These are phyloP conservation scores for Marvania coccoides DNA, from an alignment of 139 green algal species.

Conservation along the genomic window DNA sequence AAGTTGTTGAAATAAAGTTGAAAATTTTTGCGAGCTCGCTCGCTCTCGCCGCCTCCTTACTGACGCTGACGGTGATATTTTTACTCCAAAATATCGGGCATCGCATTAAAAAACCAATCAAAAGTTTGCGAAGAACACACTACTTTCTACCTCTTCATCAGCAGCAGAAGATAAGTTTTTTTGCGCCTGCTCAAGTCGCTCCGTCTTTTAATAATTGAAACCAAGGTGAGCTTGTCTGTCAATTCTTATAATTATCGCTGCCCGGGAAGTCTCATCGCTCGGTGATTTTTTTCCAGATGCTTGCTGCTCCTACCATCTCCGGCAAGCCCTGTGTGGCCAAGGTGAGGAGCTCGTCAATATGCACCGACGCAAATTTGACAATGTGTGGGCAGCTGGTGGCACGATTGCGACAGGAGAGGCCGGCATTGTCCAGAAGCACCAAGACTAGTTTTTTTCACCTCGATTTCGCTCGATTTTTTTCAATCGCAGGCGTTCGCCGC, in stretches of 20 bases:
- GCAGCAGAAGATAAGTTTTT: background rate
- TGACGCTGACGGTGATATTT: too few relatives aligned
- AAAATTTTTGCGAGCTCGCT: too few relatives aligned
- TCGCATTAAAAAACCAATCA: too few relatives aligned
- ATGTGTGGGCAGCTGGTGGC: too few relatives aligned
- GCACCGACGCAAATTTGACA: too few relatives aligned
- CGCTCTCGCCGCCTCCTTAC: too few relatives aligned
- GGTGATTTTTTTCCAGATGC: background rate
- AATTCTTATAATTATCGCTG: background rate
- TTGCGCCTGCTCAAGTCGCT: background rate
- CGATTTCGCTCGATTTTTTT: background rate
- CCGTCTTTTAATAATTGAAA: background rate
- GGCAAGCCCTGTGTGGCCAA: slow-evolving; percentile 1
- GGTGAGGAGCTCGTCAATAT: background rate
- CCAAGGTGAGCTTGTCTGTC: background rate
- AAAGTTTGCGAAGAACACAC: too few relatives aligned
- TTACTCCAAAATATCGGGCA: too few relatives aligned
- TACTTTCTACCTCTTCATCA: too few relatives aligned
- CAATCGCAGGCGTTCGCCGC: slow-evolving; percentile 12
- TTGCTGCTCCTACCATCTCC: background rate
- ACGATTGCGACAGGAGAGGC: background rate
- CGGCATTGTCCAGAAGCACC: background rate
- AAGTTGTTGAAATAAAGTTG: too few relatives aligned
- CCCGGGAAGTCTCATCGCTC: background rate
- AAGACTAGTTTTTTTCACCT: background rate